Evolutionary conservation across 2,329 filamentous ascomycete genomes (phyloP).

Genomic region (Hymenoscyphus albidus): DNA sequence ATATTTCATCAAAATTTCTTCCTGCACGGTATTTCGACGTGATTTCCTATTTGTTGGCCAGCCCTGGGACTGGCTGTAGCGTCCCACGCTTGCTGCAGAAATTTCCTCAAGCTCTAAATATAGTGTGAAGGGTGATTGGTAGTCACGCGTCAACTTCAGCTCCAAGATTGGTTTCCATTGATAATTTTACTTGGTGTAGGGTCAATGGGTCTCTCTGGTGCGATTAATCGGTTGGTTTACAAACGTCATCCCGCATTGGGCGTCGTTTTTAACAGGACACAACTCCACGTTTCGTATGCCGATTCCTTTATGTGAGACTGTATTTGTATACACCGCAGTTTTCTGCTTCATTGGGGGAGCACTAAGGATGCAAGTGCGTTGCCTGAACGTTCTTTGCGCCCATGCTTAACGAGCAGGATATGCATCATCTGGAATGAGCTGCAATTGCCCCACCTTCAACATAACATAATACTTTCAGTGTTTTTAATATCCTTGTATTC

Average conservation of each 20-base stretch:
- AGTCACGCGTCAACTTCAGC: constrained; percentile 9
- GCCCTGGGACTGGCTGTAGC: not conserved
- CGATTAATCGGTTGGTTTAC: constrained; percentile 9
- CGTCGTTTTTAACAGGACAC: not conserved
- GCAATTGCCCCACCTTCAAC: not conserved
- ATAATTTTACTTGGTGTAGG: constrained; percentile 6
- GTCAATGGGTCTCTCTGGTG: not conserved
- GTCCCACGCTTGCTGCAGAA: constrained; percentile 10
- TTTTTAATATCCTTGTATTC: not conserved
- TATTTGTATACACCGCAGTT: not conserved
- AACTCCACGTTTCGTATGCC: constrained; percentile 5
- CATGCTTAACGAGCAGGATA: not conserved
- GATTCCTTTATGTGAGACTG: constrained; percentile 1
- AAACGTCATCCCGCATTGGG: constrained; percentile 9
- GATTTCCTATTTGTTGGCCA: not conserved
- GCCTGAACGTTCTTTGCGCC: constrained; percentile 3
- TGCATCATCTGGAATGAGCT: not conserved
- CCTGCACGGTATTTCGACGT: not conserved
- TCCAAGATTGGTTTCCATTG: constrained; percentile 9
- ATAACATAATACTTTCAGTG: not conserved
- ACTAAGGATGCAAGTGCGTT: constrained; percentile 5
- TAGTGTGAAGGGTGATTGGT: constrained; percentile 11
- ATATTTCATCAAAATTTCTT: not conserved
- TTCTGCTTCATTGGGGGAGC: constrained; percentile 2
- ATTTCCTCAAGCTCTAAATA: constrained; percentile 8